phyloP scores from a whole-genome alignment of 441 rosid species.

The California macrophylla region DNA sequence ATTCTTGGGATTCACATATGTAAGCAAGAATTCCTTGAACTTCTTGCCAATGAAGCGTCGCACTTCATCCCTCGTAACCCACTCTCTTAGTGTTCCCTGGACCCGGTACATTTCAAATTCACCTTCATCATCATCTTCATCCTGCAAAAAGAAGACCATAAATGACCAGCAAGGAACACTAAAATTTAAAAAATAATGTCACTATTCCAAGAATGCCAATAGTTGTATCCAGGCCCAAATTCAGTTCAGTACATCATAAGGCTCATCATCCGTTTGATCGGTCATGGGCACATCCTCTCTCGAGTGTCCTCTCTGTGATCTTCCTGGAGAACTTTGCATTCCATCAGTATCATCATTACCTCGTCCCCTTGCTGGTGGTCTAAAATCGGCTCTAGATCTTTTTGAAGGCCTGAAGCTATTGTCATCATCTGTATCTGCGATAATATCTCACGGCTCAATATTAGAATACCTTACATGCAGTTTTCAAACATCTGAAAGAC shows the following conservation, averaged over 20 bases:
- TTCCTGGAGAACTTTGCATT: conserved; percentile 66
- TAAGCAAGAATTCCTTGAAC: conserved; percentile 77
- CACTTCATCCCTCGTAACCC: conserved; percentile 97
- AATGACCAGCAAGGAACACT: conserved; percentile 3
- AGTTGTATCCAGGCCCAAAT: not conserved
- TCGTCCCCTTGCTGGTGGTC: conserved; percentile 47
- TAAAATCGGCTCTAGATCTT: conserved; percentile 67
- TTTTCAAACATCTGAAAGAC: not conserved
- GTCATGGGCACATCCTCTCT: conserved; percentile 84
- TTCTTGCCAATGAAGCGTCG: conserved; percentile 83
- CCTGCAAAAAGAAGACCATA: conserved; percentile 27
- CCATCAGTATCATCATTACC: conserved; percentile 61
- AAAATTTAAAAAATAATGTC: not conserved
- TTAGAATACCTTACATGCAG: not conserved
- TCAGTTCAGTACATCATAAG: conserved; percentile 39
- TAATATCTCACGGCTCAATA: conserved; percentile 6
- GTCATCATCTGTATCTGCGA: conserved; percentile 74
- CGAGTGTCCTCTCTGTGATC: conserved; percentile 44
- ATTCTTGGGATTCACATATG: conserved; percentile 62
- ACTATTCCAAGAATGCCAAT: not conserved
- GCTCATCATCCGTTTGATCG: conserved; percentile 74
- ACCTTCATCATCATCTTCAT: conserved; percentile 65
- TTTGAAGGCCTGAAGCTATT: conserved; percentile 62
- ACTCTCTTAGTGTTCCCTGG: conserved; percentile 84
- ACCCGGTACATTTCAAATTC: conserved; percentile 89